Evolutionary conservation across 805 yeast species (phyloP), one percentile per base, ranked within the genome.

Genomic region (Suhomyces emberorum): DNA sequence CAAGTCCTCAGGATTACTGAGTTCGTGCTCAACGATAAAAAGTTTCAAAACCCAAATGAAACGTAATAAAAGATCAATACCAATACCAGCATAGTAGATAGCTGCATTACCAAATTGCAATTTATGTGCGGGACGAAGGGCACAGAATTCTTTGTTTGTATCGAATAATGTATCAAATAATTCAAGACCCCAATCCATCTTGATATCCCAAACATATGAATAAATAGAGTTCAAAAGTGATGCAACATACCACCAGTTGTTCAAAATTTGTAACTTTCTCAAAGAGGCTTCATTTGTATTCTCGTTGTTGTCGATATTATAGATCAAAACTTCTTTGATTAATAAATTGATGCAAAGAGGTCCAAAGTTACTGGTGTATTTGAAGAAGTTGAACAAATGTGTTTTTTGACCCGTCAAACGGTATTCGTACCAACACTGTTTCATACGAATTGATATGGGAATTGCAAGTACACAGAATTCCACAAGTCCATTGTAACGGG

Each of bases 201-300:
- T 73, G 9, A 91, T 59, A 58, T 93, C 99, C 99, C 99, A 93
- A 37, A 77, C 63, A 42, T 87, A 84, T 11, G 95, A 75, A 57
- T 84, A 93, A 0, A 77, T 49, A 0, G 98, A 83, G 54, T 85
- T 88, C 27, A 84, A 49, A 1, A 81, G 51, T 3, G 70, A 61
- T 4, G 59, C 51, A 2, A 68, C 27, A 37, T 66, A 69, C 81
- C 80, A 76, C 49, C 65, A 54, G 2, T 46, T 34, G 39, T 69
- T 59, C 4, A 65, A 48, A 2, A 7, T 14, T 10, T 50, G 42
- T 12, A 65, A 42, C 14, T 39, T 35, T 2, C 17, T 15, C 14
- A 54, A 19, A 3, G 55, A 41, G 11, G 31, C 20, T 28, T 42
- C 37, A 17, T 49, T 26, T 14, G 39, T 47, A 4, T 35, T 35